phyloP scores from a whole-genome alignment of 805 yeast genomes.

The Saturnispora mendoncae region DNA sequence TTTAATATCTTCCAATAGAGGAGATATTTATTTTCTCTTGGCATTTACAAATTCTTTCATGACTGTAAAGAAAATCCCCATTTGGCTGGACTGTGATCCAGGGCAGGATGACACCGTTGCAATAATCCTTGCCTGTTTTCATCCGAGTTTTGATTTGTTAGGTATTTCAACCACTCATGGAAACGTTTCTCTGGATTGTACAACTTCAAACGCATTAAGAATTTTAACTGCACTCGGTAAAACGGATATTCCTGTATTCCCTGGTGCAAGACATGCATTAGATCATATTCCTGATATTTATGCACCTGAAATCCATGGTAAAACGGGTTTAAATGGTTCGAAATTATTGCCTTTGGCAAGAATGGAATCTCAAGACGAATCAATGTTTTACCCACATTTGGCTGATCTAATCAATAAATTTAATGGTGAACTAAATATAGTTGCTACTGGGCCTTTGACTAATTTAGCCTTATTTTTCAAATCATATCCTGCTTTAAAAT shows the following conservation, averaged over 20 bases:
- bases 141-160: conserved; percentile 47
- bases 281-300: conserved; percentile 33
- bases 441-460: conserved; percentile 74
- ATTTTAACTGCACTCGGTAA: conserved; percentile 51
- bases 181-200: conserved; percentile 51
- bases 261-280: conserved; percentile 57
- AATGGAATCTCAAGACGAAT: conserved; percentile 15
- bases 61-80: conserved; percentile 35
- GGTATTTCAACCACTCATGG: conserved; percentile 78
- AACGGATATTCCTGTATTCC: conserved; percentile 52
- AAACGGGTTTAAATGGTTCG: conserved; percentile 72
- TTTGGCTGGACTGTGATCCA: conserved; percentile 91
- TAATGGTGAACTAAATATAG: conserved; percentile 45
- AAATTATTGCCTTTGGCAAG: conserved; percentile 44
- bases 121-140: conserved; percentile 50
- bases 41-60: background rate
- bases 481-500: conserved; percentile 44
- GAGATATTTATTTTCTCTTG: background rate
- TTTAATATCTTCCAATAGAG: no score
- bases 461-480: conserved; percentile 52
- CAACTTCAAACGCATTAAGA: conserved; percentile 63
- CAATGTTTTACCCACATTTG: conserved; percentile 22
- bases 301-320: conserved; percentile 67
- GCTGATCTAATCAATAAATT: conserved; percentile 22
- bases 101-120: conserved; percentile 88